A percentile compares a stretch with the other conserved stretches of the same genome.
These are phyloP conservation scores for Cyclotella sp. DNA, from an alignment of 108 stramenopile genomes.

Conservation along the genomic window DNA sequence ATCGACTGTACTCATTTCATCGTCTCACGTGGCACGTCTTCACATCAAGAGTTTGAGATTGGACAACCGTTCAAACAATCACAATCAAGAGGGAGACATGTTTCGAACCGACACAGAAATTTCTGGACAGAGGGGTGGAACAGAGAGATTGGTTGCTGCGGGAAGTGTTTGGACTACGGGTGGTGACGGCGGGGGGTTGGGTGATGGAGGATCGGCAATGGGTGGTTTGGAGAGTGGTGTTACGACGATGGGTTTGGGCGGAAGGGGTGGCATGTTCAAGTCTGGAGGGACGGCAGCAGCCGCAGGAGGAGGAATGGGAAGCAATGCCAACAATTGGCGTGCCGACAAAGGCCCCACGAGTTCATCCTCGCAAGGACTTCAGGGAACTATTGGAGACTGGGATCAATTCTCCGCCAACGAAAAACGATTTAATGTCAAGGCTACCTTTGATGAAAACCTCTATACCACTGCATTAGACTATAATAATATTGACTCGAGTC, in stretches of 20 bases:
- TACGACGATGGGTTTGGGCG: not conserved
- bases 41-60: constrained; percentile 65
- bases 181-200: constrained; percentile 19
- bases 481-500: constrained; percentile 59
- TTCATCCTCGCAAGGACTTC: constrained; percentile 22
- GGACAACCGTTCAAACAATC: constrained; percentile 24
- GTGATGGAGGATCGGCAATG: not conserved
- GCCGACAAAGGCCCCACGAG: not conserved
- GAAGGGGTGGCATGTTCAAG: constrained; percentile 30
- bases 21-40: constrained; percentile 58
- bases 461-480: constrained; percentile 94
- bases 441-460: constrained; percentile 94
- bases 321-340: not conserved
- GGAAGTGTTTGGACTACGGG: constrained; percentile 76
- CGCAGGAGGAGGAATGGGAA: constrained; percentile 4
- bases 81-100: not conserved
- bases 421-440: constrained; percentile 86
- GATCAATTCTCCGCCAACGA: constrained; percentile 94
- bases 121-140: constrained; percentile 48
- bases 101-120: constrained; percentile 80
- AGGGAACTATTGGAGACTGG: constrained; percentile 81
- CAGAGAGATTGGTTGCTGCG: constrained; percentile 68
- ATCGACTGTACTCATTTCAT: constrained; percentile 61
- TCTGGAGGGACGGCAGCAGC: constrained; percentile 14
- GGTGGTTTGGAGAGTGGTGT: not conserved